These are phyloP conservation scores for Knufia fluminis DNA, from an alignment of 2,329 filamentous ascomycete genomes.

Conservation along the genomic window DNA sequence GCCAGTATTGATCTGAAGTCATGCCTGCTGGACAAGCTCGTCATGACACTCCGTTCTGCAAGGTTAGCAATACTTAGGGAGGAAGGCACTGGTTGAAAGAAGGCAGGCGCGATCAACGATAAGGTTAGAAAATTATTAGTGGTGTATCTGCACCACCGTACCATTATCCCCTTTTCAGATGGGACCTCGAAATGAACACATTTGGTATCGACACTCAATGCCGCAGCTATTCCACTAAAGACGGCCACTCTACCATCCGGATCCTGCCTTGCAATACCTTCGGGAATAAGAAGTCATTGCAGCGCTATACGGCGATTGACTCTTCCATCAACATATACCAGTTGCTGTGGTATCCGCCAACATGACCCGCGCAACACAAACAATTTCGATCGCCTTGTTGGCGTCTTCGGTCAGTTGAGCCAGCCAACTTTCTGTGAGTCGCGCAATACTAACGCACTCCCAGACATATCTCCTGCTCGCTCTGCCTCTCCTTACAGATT, in stretches of 20 bases:
- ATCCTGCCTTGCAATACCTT: no score
- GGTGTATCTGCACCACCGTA: neutral
- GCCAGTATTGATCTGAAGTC: neutral
- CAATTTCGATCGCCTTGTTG: constrained; percentile 57
- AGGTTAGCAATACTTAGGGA: neutral
- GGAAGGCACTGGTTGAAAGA: neutral
- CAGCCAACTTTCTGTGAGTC: no score
- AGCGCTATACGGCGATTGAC: no score
- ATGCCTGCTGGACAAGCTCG: neutral
- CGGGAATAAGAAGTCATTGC: no score
- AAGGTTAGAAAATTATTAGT: neutral
- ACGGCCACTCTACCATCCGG: no score
- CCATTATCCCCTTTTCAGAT: neutral
- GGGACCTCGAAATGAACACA: constrained; percentile 1
- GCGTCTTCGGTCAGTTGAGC: constrained; percentile 16
- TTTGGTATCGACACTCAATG: no score
- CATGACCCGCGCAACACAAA: constrained; percentile 94
- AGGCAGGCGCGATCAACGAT: neutral
- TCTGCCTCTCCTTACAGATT: constrained; percentile 20
- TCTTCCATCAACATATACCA: no score
- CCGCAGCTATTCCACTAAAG: no score
- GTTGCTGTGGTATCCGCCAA: no score
- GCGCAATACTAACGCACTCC: neutral
- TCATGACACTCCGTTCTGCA: neutral
- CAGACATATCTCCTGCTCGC: constrained; percentile 23